A percentile compares a stretch with the other conserved stretches of the same genome.
Conservation (phyloP, 2,329 filamentous ascomycete species). For the Calcarisporium arbuscula region DNA sequence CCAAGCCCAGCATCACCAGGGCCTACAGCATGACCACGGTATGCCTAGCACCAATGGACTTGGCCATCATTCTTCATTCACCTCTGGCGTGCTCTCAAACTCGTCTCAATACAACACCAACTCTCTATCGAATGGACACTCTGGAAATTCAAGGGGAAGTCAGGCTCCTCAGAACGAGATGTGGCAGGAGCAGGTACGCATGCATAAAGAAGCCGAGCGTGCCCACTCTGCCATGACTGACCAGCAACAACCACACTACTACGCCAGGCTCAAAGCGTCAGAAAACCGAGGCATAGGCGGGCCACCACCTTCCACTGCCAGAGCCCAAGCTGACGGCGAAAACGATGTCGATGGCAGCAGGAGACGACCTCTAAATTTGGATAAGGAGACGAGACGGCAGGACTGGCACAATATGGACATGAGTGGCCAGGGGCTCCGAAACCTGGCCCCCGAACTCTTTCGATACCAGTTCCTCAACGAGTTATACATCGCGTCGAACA, state of each 20-base stretch:
- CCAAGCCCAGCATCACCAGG: constrained; percentile 58
- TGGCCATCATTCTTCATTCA: constrained; percentile 34
- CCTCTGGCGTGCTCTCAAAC: constrained; percentile 48
- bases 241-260: constrained; percentile 60
- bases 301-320: constrained; percentile 43
- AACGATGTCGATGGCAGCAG: constrained; percentile 50
- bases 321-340: constrained; percentile 42
- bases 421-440: constrained; percentile 88
- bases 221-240: constrained; percentile 66
- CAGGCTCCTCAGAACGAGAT: constrained; percentile 57
- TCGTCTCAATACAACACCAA: constrained; percentile 53
- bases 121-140: constrained; percentile 52
- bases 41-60: constrained; percentile 48
- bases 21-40: constrained; percentile 52
- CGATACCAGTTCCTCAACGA: constrained; percentile 84
- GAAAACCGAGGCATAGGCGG: constrained; percentile 63
- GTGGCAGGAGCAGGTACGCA: constrained; percentile 81
- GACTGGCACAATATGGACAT: constrained; percentile 93
- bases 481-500: constrained; percentile 91
- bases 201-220: constrained; percentile 71
- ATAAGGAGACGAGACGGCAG: constrained; percentile 62
- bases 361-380: constrained; percentile 58
- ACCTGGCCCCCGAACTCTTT: constrained; percentile 74
- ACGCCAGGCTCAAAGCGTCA: constrained; percentile 63
- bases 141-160: constrained; percentile 38